Evolutionary conservation across 164 flowering plant species (phyloP).

Genomic region (Sextonia rubra): DNA sequence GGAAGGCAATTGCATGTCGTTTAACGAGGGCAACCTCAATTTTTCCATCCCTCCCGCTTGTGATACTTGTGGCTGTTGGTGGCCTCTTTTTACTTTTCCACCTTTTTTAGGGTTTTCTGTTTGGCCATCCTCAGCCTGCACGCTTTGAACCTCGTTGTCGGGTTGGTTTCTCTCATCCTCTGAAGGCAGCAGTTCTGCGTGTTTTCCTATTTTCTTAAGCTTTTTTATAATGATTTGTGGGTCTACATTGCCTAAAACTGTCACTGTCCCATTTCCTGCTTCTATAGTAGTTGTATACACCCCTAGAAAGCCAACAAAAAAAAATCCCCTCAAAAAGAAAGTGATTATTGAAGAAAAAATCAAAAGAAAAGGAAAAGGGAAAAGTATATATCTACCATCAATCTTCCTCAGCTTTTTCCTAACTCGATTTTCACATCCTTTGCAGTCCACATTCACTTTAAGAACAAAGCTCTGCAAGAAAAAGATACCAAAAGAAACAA

Average conservation of each 20-base stretch:
- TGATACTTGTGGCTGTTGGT: constrained; percentile 29
- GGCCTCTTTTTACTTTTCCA: constrained; percentile 31
- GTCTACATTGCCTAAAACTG: constrained; percentile 82
- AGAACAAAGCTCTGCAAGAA: constrained; percentile 73
- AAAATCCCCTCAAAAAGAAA: background rate
- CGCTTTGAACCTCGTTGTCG: constrained; percentile 58
- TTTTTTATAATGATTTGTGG: constrained; percentile 68
- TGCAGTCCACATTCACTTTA: constrained; percentile 86
- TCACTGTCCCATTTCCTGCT: constrained; percentile 82
- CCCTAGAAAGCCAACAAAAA: constrained; percentile 34
- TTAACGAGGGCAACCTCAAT: constrained; percentile 46
- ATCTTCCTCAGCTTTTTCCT: constrained; percentile 80
- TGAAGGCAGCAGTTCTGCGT: constrained; percentile 78
- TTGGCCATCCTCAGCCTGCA: constrained; percentile 60
- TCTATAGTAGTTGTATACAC: constrained; percentile 72
- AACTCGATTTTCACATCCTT: constrained; percentile 82
- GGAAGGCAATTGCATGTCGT: constrained; percentile 44
- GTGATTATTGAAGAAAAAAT: too few relatives aligned
- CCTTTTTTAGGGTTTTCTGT: constrained; percentile 43
- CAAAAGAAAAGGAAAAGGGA: background rate
- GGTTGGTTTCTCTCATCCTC: constrained; percentile 35
- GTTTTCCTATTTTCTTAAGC: constrained; percentile 72
- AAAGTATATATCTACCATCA: constrained; percentile 43
- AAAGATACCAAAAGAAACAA: constrained; percentile 14
- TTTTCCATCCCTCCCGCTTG: constrained; percentile 37